These are phyloP conservation scores for Botrytis paeoniae DNA, from an alignment of 2,329 filamentous ascomycete genomes.

Conservation along the genomic window DNA sequence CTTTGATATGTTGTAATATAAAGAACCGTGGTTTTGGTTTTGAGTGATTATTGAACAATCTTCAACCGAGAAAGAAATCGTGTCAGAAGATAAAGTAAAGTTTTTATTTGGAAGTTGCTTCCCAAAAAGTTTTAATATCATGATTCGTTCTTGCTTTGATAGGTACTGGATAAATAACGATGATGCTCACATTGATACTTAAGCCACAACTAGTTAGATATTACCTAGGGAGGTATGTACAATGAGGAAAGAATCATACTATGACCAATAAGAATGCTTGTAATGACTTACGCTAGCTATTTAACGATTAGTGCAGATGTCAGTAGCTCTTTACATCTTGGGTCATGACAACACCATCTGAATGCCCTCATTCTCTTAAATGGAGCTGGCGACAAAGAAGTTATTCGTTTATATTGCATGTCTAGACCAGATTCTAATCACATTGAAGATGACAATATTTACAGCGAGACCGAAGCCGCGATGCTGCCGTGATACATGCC, in stretches of 20 bases:
- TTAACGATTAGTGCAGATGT: neutral
- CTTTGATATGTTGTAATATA: neutral
- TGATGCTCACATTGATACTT: neutral
- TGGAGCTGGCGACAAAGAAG: neutral
- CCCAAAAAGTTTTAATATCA: neutral
- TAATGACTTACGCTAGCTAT: neutral
- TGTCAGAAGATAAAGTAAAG: neutral
- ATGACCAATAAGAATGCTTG: neutral
- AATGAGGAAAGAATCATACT: neutral
- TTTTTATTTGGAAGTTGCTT: neutral
- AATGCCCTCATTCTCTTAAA: neutral
- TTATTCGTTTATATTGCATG: no score
- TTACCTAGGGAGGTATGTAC: neutral
- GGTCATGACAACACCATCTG: neutral
- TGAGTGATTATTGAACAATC: neutral
- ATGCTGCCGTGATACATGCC: neutral
- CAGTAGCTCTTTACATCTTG: no score
- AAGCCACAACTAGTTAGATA: neutral
- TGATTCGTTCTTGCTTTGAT: neutral
- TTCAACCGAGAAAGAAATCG: neutral
- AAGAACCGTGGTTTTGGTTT: neutral
- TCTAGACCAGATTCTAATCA: neutral
- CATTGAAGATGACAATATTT: neutral
- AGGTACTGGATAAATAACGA: constrained; percentile 2
- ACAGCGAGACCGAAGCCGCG: neutral